Evolutionary conservation across 768 basidiomycete genomes (phyloP).

Genomic region (Termitomyces sp.): DNA sequence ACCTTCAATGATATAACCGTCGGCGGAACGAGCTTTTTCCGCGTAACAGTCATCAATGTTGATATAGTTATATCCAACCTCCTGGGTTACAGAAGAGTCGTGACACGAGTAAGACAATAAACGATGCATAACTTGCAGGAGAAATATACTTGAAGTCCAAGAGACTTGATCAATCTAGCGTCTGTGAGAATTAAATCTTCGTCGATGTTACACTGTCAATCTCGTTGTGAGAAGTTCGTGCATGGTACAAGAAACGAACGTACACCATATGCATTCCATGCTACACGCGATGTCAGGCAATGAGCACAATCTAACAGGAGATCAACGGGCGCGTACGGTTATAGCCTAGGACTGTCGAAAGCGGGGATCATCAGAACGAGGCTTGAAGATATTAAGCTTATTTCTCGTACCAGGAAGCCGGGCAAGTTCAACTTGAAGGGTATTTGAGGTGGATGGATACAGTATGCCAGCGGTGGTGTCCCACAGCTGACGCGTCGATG

Average conservation of each 20-base stretch:
- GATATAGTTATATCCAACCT: slow-evolving; percentile 54
- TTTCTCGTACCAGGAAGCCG: slow-evolving; percentile 30
- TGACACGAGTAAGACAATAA: not conserved
- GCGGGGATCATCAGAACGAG: not conserved
- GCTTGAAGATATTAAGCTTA: not conserved
- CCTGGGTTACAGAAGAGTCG: slow-evolving; percentile 27
- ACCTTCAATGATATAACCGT: slow-evolving; percentile 55
- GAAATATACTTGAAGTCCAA: slow-evolving; percentile 46
- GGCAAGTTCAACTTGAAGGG: slow-evolving; percentile 34
- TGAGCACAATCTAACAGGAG: not conserved
- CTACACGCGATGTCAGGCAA: slow-evolving; percentile 24
- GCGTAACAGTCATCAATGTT: slow-evolving; percentile 70
- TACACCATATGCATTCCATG: slow-evolving; percentile 71
- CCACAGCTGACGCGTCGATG: slow-evolving; percentile 20
- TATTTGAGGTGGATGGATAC: slow-evolving; percentile 16
- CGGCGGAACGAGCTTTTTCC: slow-evolving; percentile 46
- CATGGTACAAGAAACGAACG: slow-evolving; percentile 5
- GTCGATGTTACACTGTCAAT: slow-evolving; percentile 53
- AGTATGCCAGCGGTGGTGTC: slow-evolving; percentile 14
- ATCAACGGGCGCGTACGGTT: slow-evolving; percentile 53
- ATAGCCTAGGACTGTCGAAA: slow-evolving; percentile 52
- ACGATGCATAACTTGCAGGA: not conserved
- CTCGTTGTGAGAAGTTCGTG: not conserved
- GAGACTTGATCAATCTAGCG: slow-evolving; percentile 49
- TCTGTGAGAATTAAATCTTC: slow-evolving; percentile 48